Conservation (phyloP, 1,139 yeast genomes). For the Groenewaldozyma sp. region DNA sequence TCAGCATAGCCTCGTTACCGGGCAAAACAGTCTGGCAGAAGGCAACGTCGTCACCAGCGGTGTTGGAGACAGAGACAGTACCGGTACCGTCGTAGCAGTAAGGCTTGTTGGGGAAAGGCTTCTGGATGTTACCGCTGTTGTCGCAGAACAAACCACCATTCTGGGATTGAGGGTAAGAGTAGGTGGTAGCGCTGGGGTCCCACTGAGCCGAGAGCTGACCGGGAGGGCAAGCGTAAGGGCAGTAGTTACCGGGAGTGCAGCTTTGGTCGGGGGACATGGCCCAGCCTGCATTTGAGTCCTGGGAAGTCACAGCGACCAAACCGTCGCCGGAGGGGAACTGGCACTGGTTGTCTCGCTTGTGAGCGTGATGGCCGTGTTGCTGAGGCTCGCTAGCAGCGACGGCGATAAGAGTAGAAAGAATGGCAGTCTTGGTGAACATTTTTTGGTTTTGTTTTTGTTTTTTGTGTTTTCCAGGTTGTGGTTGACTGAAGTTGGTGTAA, state of each 20-base stretch:
- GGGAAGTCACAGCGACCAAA: constrained; percentile 55
- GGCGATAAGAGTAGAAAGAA: constrained; percentile 2
- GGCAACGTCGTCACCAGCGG: constrained; percentile 45
- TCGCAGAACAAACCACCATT: constrained; percentile 78
- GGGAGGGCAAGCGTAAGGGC: constrained; percentile 85
- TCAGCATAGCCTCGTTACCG: constrained; percentile 89
- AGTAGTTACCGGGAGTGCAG: constrained; percentile 66
- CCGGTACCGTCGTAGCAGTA: constrained; percentile 71
- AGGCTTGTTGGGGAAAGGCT: constrained; percentile 48
- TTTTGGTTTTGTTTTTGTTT: constrained; percentile 2
- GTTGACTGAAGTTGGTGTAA: too few species aligned
- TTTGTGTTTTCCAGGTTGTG: background rate
- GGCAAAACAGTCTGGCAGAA: constrained; percentile 91
- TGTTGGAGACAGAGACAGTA: constrained; percentile 53
- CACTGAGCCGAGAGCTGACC: constrained; percentile 70
- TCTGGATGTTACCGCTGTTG: constrained; percentile 54
- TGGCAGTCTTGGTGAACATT: background rate
- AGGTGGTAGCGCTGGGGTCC: constrained; percentile 65
- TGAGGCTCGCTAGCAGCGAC: constrained; percentile 5
- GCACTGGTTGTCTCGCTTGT: constrained; percentile 39
- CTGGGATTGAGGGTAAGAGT: constrained; percentile 75
- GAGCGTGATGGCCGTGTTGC: constrained; percentile 7
- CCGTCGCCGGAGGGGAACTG: constrained; percentile 57
- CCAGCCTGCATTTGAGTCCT: constrained; percentile 68
- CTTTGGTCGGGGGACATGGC: constrained; percentile 72